Evolutionary conservation across 192 early-diverging fungal genomes (phyloP).

Genomic region (Linnemannia schmuckeri): DNA sequence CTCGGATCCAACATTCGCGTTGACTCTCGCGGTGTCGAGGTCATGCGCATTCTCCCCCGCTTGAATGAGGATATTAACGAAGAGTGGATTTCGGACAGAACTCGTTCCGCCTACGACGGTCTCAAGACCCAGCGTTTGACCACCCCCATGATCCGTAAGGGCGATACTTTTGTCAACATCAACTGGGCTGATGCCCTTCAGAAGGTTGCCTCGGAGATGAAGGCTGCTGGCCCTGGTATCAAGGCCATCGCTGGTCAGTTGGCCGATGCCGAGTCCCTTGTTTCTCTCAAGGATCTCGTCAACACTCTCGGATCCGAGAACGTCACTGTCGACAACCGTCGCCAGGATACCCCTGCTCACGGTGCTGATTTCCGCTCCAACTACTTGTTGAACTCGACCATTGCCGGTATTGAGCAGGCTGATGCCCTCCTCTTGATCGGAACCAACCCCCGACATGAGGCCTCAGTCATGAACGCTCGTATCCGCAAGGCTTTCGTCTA

Average conservation of each 20-base stretch:
- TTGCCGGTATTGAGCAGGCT: constrained; percentile 93
- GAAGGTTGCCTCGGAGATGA: constrained; percentile 76
- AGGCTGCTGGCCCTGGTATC: constrained; percentile 72
- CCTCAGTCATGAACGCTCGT: constrained; percentile 94
- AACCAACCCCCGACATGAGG: constrained; percentile 97
- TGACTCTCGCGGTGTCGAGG: constrained; percentile 95
- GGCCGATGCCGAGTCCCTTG: constrained; percentile 94
- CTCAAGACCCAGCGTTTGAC: constrained; percentile 97
- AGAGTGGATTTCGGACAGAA: constrained; percentile 99
- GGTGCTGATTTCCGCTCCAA: constrained; percentile 89
- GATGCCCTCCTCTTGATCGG: constrained; percentile 93
- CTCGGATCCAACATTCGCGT: constrained; percentile 96
- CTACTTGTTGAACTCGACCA: constrained; percentile 87
- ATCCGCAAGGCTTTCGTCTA: constrained; percentile 94
- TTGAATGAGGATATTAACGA: constrained; percentile 99
- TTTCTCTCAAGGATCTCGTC: constrained; percentile 95
- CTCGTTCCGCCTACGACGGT: constrained; percentile 94
- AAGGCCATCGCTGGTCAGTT: constrained; percentile 92
- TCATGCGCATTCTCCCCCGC: constrained; percentile 95
- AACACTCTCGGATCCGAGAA: constrained; percentile 90
- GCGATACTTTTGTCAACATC: constrained; percentile 84
- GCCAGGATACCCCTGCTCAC: constrained; percentile 64
- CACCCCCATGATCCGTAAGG: constrained; percentile 87
- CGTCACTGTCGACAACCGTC: constrained; percentile 78
- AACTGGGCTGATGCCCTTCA: constrained; percentile 91